Conservation (phyloP, 2,329 filamentous ascomycete species). For the Bipolaris sorokiniana region DNA sequence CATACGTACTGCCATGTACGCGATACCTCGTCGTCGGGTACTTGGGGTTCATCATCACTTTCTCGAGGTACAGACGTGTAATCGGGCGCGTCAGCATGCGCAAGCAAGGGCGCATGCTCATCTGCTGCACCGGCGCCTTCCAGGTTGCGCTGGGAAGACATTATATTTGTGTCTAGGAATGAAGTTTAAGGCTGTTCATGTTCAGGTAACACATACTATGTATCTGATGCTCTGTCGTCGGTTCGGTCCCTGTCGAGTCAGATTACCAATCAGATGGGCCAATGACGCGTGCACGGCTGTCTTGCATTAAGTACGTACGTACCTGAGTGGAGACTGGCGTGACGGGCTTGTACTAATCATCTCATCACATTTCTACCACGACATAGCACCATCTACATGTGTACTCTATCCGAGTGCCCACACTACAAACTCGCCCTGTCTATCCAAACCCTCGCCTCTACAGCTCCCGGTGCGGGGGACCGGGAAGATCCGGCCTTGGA, state of each 20-base stretch:
- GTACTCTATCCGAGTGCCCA: no score
- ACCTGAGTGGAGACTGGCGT: no score
- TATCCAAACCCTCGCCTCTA: no score
- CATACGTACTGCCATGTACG: constrained; percentile 28
- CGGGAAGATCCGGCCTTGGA: no score
- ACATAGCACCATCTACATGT: no score
- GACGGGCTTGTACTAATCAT: no score
- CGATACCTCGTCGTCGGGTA: constrained; percentile 20
- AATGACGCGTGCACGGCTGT: background rate
- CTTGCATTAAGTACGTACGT: no score
- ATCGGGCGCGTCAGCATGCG: constrained; percentile 9
- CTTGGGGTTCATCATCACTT: constrained; percentile 12
- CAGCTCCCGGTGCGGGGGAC: no score
- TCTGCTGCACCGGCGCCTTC: constrained; percentile 13
- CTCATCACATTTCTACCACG: no score
- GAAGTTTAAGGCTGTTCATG: background rate
- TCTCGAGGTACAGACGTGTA: constrained; percentile 2
- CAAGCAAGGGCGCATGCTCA: constrained; percentile 34
- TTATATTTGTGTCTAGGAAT: background rate
- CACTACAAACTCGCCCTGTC: no score
- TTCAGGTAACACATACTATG: background rate
- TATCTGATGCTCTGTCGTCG: background rate
- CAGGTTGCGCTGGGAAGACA: constrained; percentile 21
- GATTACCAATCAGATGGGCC: background rate
- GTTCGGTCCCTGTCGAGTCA: background rate